These are phyloP conservation scores for Quercus engelmannii DNA, from an alignment of 306 rosid species.

Conservation along the genomic window DNA sequence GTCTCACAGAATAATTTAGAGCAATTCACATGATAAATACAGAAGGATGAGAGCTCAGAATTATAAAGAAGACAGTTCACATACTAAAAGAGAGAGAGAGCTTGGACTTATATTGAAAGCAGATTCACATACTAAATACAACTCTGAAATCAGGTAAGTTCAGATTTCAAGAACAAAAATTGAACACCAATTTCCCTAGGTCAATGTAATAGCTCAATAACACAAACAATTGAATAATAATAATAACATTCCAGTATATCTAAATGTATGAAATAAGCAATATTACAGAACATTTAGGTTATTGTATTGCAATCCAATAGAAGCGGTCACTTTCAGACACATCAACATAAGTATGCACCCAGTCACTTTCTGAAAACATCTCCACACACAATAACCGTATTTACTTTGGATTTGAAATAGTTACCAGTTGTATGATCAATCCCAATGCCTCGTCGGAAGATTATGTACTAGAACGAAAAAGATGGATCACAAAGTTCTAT, in stretches of 20 bases:
- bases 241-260: no score
- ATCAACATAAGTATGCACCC: slow-evolving; percentile 37
- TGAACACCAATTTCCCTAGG: no score
- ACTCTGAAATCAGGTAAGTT: background rate
- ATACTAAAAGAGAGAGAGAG: background rate
- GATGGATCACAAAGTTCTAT: slow-evolving; percentile 29
- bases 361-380: slow-evolving; percentile 52
- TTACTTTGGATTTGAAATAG: slow-evolving; percentile 88
- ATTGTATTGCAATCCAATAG: no score
- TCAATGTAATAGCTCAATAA: no score
- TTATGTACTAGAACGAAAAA: slow-evolving; percentile 57
- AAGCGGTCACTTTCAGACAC: background rate
- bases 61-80: background rate
- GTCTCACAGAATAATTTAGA: background rate
- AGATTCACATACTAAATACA: background rate
- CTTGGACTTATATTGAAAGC: no score
- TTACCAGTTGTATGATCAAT: slow-evolving; percentile 71
- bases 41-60: background rate
- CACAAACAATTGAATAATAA: no score
- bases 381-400: slow-evolving; percentile 78
- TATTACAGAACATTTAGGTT: no score
- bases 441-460: slow-evolving; percentile 89
- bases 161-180: no score
- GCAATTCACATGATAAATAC: background rate
- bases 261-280: no score